A percentile compares a stretch with the other conserved stretches of the same genome.
Conservation (phyloP, 2,329 filamentous ascomycete genomes). For the Trichophyton verrucosum region DNA sequence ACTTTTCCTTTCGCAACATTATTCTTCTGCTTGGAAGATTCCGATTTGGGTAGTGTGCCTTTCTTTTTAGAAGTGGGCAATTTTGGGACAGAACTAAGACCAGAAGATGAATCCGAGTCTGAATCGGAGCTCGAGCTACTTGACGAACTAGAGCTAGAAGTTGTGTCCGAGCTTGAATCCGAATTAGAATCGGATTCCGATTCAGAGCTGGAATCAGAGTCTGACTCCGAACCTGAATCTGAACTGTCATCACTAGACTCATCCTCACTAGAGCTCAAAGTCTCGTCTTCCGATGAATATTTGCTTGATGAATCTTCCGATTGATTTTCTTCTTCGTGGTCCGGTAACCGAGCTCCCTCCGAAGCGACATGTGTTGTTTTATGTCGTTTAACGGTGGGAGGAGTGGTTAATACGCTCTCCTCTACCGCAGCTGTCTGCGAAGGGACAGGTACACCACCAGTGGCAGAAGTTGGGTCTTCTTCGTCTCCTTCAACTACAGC, state of each 20-base stretch:
- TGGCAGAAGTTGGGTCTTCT: background rate
- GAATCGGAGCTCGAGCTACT: conserved; percentile 16
- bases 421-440: background rate
- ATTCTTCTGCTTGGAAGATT: conserved; percentile 13
- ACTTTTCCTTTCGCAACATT: conserved; percentile 9
- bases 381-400: background rate
- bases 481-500: background rate
- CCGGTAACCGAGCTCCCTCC: background rate
- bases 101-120: conserved; percentile 7
- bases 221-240: background rate
- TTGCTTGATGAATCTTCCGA: conserved; percentile 1
- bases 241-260: conserved; percentile 3
- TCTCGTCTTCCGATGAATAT: conserved; percentile 12
- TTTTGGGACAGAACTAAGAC: conserved; percentile 1
- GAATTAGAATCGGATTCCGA: conserved; percentile 7
- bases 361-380: background rate
- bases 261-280: conserved; percentile 13
- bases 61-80: conserved; percentile 14
- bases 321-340: conserved; percentile 17
- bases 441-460: background rate
- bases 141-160: background rate
- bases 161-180: background rate
- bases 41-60: conserved; percentile 14
- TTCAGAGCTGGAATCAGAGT: background rate
- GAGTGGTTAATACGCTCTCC: background rate